Conservation (phyloP, 1,284 basidiomycete genomes). For the Malassezia cuniculi region DNA sequence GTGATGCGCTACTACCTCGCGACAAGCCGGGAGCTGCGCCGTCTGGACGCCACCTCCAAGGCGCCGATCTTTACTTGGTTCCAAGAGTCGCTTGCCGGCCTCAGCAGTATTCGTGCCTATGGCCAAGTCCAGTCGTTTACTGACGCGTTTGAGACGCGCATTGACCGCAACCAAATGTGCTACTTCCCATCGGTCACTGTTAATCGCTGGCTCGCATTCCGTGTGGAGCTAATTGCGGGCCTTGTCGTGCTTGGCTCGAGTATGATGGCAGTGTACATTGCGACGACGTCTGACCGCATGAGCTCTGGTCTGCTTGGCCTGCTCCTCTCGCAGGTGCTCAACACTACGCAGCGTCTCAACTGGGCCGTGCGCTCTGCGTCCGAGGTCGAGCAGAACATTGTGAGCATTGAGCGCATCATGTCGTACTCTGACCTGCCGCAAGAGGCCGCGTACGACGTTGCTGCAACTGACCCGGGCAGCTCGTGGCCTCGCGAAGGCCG, state of each 20-base stretch:
- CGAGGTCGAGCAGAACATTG: conserved; percentile 87
- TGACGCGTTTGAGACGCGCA: conserved; percentile 61
- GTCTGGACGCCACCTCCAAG: conserved; percentile 74
- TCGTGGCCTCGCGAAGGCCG: conserved; percentile 65
- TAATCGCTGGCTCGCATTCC: conserved; percentile 66
- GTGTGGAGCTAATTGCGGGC: conserved; percentile 58
- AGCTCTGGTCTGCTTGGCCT: conserved; percentile 85
- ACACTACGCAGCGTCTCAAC: conserved; percentile 50
- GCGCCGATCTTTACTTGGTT: conserved; percentile 72
- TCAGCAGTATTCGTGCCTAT: conserved; percentile 65
- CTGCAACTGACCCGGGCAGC: conserved; percentile 31
- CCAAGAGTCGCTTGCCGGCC: conserved; percentile 66
- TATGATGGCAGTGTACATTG: conserved; percentile 56
- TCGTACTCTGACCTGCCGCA: conserved; percentile 59
- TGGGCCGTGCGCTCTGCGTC: conserved; percentile 81
- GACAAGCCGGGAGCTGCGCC: conserved; percentile 79
- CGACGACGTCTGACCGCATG: conserved; percentile 49
- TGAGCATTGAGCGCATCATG: conserved; percentile 55
- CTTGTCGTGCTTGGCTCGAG: conserved; percentile 67
- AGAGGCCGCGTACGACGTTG: conserved; percentile 56
- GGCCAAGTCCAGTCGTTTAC: conserved; percentile 54
- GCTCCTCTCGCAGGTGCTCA: conserved; percentile 59
- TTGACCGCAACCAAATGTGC: conserved; percentile 67
- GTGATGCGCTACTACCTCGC: conserved; percentile 61
- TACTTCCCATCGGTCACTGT: conserved; percentile 58